Evolutionary conservation across 2,329 filamentous ascomycete species (phyloP).

Genomic region (Arthroderma sp.): DNA sequence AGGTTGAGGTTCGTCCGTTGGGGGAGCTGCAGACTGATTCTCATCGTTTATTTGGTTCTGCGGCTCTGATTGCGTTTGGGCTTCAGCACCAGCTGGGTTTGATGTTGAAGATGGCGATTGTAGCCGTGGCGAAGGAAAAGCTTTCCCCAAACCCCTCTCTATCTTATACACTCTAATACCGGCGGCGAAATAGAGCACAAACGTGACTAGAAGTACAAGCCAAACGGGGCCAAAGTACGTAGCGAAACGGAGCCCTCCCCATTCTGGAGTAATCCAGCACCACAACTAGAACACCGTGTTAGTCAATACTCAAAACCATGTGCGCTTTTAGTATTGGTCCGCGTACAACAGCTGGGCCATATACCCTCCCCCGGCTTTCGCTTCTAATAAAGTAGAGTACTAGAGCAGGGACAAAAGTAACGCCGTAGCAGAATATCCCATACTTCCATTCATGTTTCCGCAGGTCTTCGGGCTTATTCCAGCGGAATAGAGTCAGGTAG

Average conservation of each 20-base stretch:
- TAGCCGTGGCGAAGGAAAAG: background rate
- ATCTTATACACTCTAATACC: slow-evolving; percentile 36
- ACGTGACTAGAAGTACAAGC: slow-evolving; percentile 27
- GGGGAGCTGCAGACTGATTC: too few species aligned
- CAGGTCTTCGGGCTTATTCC: slow-evolving; percentile 52
- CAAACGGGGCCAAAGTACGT: slow-evolving; percentile 51
- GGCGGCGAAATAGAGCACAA: slow-evolving; percentile 24
- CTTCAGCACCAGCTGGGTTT: too few species aligned
- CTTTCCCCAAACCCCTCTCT: slow-evolving; percentile 14
- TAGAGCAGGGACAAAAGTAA: slow-evolving; percentile 57
- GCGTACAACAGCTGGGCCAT: slow-evolving; percentile 54
- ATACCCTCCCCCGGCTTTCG: slow-evolving; percentile 44
- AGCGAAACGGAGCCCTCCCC: slow-evolving; percentile 59
- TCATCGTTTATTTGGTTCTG: too few species aligned
- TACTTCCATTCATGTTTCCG: slow-evolving; percentile 60
- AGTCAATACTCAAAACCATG: background rate
- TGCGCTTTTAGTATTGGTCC: background rate
- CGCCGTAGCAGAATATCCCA: slow-evolving; percentile 54
- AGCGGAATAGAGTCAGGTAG: slow-evolving; percentile 65
- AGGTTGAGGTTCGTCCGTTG: too few species aligned
- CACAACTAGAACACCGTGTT: slow-evolving; percentile 41
- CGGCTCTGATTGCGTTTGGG: too few species aligned
- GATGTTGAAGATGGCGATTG: background rate
- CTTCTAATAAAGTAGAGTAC: slow-evolving; percentile 52
- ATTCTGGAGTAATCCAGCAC: slow-evolving; percentile 61